Base-by-base conservation (phyloP, 2,329 filamentous ascomycete genomes). In the Pseudocercospora musae region DNA sequence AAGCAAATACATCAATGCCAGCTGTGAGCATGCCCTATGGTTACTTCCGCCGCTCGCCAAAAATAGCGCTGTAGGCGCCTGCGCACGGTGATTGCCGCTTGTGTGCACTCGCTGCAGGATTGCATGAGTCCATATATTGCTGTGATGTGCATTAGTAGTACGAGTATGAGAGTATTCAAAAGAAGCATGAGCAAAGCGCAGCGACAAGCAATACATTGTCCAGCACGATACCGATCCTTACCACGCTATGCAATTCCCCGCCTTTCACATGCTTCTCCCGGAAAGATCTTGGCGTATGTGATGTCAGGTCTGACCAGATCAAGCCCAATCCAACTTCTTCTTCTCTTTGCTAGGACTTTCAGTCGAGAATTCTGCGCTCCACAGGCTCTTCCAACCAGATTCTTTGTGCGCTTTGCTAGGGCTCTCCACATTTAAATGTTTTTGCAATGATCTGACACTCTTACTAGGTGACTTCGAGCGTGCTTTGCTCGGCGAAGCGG, bases 341-440 rank as follows among this genome's bases (percentile, higher is more conserved):
- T 67, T 66, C 59, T 65, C 62, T 62, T 72, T 72, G 46, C 63
- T 67, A n/a, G 72, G 72, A 69, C 73, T 74, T 60, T 73, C 70
- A 11, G 73, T 49, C 48, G 67, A 65, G 49, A 72, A 73, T 46
- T 73, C 73, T 23, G 71, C 72, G 23, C 67, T 68, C 69, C 70
- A 74, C 9, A 74, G 42, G 62, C 65, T 70, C 65, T 74, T 72
- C 72, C 73, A 74, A 0, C 61, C 68, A 20, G 60, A 54, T 29
- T 60, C 57, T 10, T 63, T 63, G 23, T 54, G 58, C 11, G 57
- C 29, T 40, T 27, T 46, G 23, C 10, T 63, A 15, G 67, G 40
- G 23, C 49, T 62, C 7, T 63, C 58, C 31, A 60, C 40, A 10
- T 42, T 31, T 18, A 72, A 55, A 62, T 74, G 72, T 37, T 66